Percentiles rank a stretch among this genome's conserved stretches.
phyloP scores from a whole-genome alignment of 169 alveolate genomes.

The Babesia divergens region DNA sequence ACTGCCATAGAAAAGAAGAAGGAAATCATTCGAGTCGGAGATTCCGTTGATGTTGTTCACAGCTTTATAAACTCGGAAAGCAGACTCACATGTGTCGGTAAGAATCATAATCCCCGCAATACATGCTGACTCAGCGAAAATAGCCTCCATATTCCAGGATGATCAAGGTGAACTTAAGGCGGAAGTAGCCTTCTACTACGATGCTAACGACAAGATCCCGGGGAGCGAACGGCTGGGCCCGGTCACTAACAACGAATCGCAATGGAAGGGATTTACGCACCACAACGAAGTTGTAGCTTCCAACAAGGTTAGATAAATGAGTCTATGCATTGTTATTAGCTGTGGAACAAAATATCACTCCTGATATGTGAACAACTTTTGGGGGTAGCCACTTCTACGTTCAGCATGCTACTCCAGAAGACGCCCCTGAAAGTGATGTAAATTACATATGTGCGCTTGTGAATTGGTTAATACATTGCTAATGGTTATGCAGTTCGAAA shows the following conservation, averaged over 20 bases:
- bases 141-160: constrained; percentile 58
- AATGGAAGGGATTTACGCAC: constrained; percentile 62
- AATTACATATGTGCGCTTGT: neutral
- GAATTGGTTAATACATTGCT: too few relatives aligned
- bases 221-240: neutral
- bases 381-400: too few relatives aligned
- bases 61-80: neutral
- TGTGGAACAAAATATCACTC: too few relatives aligned
- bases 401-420: too few relatives aligned
- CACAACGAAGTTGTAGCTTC: constrained; percentile 60
- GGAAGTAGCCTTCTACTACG: constrained; percentile 60
- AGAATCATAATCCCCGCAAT: neutral
- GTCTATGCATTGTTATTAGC: neutral
- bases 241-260: neutral
- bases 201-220: constrained; percentile 47
- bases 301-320: constrained; percentile 26
- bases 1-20: constrained; percentile 11
- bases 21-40: constrained; percentile 43
- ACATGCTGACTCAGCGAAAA: constrained; percentile 24
- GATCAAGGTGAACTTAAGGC: constrained; percentile 35
- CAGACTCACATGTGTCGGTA: constrained; percentile 39
- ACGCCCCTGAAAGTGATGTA: too few relatives aligned
- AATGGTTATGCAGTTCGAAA: constrained; percentile 31
- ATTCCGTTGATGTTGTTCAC: constrained; percentile 51
- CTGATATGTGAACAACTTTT: too few relatives aligned